Base-by-base conservation (phyloP, 1,284 basidiomycete genomes). In the Apiotrichum veenhuisii region DNA sequence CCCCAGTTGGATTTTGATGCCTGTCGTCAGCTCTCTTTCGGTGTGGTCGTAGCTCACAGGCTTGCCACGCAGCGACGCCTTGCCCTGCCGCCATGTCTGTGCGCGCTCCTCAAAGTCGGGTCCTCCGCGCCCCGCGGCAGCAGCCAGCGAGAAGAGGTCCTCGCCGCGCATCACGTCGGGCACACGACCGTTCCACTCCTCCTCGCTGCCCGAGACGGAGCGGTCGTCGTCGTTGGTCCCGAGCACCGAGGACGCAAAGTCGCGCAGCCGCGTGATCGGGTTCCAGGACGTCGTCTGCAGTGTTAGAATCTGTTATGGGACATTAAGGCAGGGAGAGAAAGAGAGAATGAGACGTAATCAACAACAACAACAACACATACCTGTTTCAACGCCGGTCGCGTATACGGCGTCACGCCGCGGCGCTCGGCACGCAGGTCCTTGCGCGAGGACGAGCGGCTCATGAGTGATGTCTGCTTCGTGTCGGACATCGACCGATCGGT, bases 131-230 rank as follows among this genome's bases (percentile, higher is more conserved):
- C 68, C 68, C 3, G 59, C 71, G 1, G 69, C 71, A 3, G 62
- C 58, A 12, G 71, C 71, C 7, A 70, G 55, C 8, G 63, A 55
- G 52, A 70, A 74, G 8, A 74, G 55, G 48, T 75, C 72, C 48
- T 65, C 62, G 1, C 63, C 68, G 4, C 55, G 30, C 66, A 71
- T 71, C 5, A 17, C 43, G 0, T 42, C 44, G 0, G 71, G 70
- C 4, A 64, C 57, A 27, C 63, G 55, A 9, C 72, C 73, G 46
- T 69, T 64, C 72, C 72, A 75, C 20, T 62, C 63, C 50, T 75
- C 73, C 46, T 75, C 72, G 37, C 68, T 70, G 2, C 72, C 73
- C 15, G 71, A 72, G 34, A 71, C 67, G 0, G 72, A 73, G 22
- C 48, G 55, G 40, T 62, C 58, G 25, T 70, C 67, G 20, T 50